phyloP scores from a whole-genome alignment of 352 stramenopile species.

The Phytophthora idaei region DNA sequence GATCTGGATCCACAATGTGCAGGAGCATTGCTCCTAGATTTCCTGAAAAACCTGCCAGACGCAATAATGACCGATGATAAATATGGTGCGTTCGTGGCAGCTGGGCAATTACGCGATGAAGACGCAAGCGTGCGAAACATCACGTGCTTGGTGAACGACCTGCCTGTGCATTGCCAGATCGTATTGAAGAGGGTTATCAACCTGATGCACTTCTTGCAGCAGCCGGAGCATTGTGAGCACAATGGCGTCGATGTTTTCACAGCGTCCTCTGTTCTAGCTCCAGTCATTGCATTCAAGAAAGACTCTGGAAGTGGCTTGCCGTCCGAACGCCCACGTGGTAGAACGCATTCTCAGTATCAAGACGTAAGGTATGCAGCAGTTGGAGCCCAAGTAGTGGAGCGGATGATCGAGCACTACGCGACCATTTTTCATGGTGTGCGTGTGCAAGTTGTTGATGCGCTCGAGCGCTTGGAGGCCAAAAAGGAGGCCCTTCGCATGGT shows the following conservation, averaged over 20 bases:
- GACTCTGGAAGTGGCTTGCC: conserved; percentile 46
- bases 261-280: conserved; percentile 65
- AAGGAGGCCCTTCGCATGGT: conserved; percentile 66
- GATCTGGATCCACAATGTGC: conserved; percentile 72
- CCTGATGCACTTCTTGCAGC: conserved; percentile 71
- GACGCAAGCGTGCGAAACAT: conserved; percentile 81
- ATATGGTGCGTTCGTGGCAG: conserved; percentile 83
- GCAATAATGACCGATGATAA: conserved; percentile 78
- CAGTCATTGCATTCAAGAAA: conserved; percentile 82
- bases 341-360: conserved; percentile 66
- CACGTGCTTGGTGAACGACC: conserved; percentile 77
- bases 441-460: conserved; percentile 63
- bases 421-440: conserved; percentile 79
- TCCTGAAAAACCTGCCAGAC: conserved; percentile 79
- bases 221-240: conserved; percentile 56
- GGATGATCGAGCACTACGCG: conserved; percentile 79
- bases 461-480: conserved; percentile 67
- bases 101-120: conserved; percentile 70
- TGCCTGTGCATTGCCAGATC: conserved; percentile 71
- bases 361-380: conserved; percentile 79
- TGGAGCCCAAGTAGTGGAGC: conserved; percentile 74
- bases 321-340: conserved; percentile 45
- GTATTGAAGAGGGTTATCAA: conserved; percentile 74
- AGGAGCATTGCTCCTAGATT: conserved; percentile 76
- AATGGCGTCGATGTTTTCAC: conserved; percentile 76